A percentile compares a stretch with the other conserved stretches of the same genome.
Conservation (phyloP, 331 rosid species). For the Phaseolus coccineus region DNA sequence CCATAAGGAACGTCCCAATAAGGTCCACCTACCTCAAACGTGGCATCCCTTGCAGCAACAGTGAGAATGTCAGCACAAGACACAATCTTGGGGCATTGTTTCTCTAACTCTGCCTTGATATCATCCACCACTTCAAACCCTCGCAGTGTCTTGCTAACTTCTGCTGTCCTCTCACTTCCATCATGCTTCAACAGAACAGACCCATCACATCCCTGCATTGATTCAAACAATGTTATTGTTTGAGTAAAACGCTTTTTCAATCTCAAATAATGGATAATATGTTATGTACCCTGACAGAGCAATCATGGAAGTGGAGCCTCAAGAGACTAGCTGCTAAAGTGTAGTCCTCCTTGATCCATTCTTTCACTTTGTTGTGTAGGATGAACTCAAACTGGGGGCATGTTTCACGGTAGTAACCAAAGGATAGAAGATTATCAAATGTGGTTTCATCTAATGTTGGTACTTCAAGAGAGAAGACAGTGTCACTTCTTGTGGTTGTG, state of each 20-base stretch:
- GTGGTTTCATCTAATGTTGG: constrained; percentile 52
- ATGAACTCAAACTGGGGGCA: constrained; percentile 76
- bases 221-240: not conserved
- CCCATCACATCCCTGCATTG: constrained; percentile 81
- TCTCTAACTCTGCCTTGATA: constrained; percentile 78
- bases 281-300: constrained; percentile 64
- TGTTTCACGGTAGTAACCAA: constrained; percentile 56
- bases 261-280: too few relatives aligned
- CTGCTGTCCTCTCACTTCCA: constrained; percentile 81
- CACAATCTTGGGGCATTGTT: constrained; percentile 67
- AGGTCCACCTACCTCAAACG: constrained; percentile 70
- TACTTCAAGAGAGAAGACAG: constrained; percentile 46
- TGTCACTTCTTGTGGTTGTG: not conserved
- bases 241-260: not conserved
- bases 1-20: constrained; percentile 82
- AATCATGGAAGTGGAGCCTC: constrained; percentile 90
- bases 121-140: constrained; percentile 86
- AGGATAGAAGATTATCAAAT: constrained; percentile 59
- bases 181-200: constrained; percentile 76
- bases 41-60: constrained; percentile 80
- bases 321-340: constrained; percentile 71
- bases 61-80: constrained; percentile 87
- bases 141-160: constrained; percentile 76
- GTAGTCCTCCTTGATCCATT: constrained; percentile 65
- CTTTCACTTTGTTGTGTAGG: constrained; percentile 54